phyloP scores from a whole-genome alignment of 1,284 basidiomycete species.

The Leccinum cinnamomeum region DNA sequence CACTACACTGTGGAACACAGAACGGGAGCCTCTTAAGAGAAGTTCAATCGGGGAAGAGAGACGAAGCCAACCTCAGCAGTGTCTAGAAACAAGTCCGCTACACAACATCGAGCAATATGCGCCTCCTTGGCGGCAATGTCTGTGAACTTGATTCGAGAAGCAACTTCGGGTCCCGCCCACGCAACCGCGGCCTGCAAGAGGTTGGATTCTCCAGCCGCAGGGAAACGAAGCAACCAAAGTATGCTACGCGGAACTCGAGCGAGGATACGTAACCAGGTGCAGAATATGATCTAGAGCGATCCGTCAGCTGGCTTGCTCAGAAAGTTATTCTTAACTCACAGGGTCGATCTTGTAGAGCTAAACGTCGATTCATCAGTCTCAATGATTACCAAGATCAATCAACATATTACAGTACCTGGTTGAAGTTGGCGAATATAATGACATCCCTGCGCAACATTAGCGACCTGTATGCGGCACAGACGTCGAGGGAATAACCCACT shows the following conservation, averaged over 20 bases:
- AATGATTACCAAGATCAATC: constrained; percentile 2
- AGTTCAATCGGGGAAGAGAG: background rate
- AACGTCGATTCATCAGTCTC: constrained; percentile 18
- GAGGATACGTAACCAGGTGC: constrained; percentile 57
- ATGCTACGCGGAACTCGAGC: constrained; percentile 52
- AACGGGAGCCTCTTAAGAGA: background rate
- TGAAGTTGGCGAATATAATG: constrained; percentile 64
- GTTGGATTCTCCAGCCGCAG: constrained; percentile 54
- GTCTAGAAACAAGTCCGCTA: constrained; percentile 63
- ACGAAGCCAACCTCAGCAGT: constrained; percentile 49
- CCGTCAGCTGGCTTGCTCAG: constrained; percentile 6
- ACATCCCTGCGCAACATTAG: constrained; percentile 36
- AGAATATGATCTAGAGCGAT: constrained; percentile 44
- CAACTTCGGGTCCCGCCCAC: constrained; percentile 57
- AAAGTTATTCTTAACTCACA: constrained; percentile 27
- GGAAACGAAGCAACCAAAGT: constrained; percentile 63
- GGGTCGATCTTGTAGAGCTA: constrained; percentile 59
- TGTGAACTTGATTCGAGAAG: constrained; percentile 55
- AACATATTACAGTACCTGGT: constrained; percentile 45
- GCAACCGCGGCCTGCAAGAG: constrained; percentile 47
- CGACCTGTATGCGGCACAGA: background rate
- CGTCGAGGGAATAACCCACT: constrained; percentile 33
- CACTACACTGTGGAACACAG: constrained; percentile 47
- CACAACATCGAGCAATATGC: constrained; percentile 54
- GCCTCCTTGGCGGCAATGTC: constrained; percentile 55